Conservation (phyloP, 306 rosid genomes). For the Senna siamea region DNA sequence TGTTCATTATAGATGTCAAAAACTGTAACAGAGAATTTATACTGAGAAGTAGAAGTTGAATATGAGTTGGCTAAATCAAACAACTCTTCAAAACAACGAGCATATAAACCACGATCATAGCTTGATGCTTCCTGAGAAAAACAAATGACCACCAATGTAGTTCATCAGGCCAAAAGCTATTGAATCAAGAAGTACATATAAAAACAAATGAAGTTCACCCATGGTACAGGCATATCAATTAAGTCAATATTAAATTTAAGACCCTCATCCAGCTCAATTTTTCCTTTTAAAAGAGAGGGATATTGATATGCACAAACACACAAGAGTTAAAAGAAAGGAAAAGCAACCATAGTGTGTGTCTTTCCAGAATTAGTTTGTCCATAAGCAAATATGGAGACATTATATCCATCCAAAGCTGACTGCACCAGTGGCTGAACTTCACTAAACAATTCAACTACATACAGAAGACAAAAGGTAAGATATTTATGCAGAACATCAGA, state of each 20-base stretch:
- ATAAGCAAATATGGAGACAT: slow-evolving; percentile 86
- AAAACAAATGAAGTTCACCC: slow-evolving; percentile 20
- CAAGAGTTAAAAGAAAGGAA: slow-evolving; percentile 43
- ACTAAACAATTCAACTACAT: slow-evolving; percentile 83
- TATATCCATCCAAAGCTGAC: slow-evolving; percentile 96
- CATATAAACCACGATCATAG: slow-evolving; percentile 90
- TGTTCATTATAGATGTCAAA: slow-evolving; percentile 92
- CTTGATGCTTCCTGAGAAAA: slow-evolving; percentile 88
- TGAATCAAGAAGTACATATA: not conserved
- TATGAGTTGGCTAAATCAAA: slow-evolving; percentile 91
- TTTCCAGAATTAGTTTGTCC: slow-evolving; percentile 94
- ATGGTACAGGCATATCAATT: slow-evolving; percentile 20
- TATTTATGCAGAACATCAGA: slow-evolving; percentile 32
- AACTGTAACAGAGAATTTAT: slow-evolving; percentile 73
- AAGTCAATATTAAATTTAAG: slow-evolving; percentile 25
- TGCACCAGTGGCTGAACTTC: slow-evolving; percentile 94
- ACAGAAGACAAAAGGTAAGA: slow-evolving; percentile 37
- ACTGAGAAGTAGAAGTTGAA: slow-evolving; percentile 79
- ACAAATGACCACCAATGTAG: slow-evolving; percentile 33
- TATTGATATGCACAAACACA: not conserved
- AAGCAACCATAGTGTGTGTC: slow-evolving; percentile 84
- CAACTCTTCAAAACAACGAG: slow-evolving; percentile 92
- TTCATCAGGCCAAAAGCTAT: slow-evolving; percentile 39
- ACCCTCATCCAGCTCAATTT: slow-evolving; percentile 22
- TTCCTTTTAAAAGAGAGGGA: slow-evolving; percentile 11